These are phyloP conservation scores for Talaromyces amestolkiae DNA, from an alignment of 2,329 filamentous ascomycete species.

Conservation along the genomic window DNA sequence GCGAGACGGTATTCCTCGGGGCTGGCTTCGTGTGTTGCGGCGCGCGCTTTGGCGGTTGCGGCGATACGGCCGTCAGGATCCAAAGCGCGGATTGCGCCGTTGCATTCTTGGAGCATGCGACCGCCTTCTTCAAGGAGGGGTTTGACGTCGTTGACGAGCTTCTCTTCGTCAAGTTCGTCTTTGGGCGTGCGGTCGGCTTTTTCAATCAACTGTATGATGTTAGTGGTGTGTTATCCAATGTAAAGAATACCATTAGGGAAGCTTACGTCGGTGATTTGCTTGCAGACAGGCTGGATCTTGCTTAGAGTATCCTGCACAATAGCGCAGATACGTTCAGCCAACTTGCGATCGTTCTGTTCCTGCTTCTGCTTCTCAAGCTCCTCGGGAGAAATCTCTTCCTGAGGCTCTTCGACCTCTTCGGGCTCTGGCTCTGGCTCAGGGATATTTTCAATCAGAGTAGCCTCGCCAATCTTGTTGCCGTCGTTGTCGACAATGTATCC, in stretches of 20 bases:
- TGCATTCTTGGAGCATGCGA: constrained; percentile 78
- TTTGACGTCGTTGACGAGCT: constrained; percentile 79
- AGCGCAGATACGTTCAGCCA: constrained; percentile 71
- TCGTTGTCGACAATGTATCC: constrained; percentile 58
- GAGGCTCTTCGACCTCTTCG: constrained; percentile 27
- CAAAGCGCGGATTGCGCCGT: constrained; percentile 80
- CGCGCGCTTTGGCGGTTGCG: constrained; percentile 78
- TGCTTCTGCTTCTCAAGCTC: constrained; percentile 58
- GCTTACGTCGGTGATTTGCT: constrained; percentile 75
- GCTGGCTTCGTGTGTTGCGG: constrained; percentile 70
- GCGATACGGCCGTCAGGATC: constrained; percentile 87
- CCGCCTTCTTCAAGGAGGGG: constrained; percentile 85
- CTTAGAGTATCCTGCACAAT: constrained; percentile 78
- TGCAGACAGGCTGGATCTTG: constrained; percentile 78
- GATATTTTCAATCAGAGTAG: constrained; percentile 50
- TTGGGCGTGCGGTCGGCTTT: constrained; percentile 74
- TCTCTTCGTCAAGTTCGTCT: constrained; percentile 74
- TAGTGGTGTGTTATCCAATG: constrained; percentile 19
- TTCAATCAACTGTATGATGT: constrained; percentile 63
- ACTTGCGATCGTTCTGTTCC: constrained; percentile 66
- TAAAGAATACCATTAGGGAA: background rate
- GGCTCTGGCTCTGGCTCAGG: constrained; percentile 38
- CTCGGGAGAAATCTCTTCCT: constrained; percentile 40
- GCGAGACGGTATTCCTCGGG: constrained; percentile 83
- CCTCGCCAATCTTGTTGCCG: constrained; percentile 63